Conservation (phyloP, 1,284 basidiomycete genomes). For the Golubevia sp. region DNA sequence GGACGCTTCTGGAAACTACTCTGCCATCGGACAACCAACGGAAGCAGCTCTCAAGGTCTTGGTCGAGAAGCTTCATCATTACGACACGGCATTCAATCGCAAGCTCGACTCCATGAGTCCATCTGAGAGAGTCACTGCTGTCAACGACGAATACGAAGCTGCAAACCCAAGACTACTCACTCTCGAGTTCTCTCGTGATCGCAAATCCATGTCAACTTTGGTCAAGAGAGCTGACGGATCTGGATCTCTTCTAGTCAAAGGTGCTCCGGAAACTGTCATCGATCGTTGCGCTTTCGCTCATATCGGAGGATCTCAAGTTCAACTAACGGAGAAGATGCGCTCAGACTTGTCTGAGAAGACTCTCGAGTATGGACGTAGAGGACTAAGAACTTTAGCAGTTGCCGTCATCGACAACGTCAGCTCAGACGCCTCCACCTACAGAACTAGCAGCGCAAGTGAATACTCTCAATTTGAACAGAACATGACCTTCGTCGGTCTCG, state of each 20-base stretch:
- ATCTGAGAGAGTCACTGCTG: slow-evolving; percentile 30
- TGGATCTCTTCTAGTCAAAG: slow-evolving; percentile 52
- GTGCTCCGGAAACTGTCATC: slow-evolving; percentile 53
- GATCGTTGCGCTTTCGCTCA: slow-evolving; percentile 37
- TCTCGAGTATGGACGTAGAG: slow-evolving; percentile 40
- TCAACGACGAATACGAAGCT: slow-evolving; percentile 36
- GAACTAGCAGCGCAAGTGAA: background rate
- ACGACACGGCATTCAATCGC: slow-evolving; percentile 40
- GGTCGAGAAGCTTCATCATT: slow-evolving; percentile 56
- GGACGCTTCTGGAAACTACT: slow-evolving; percentile 40
- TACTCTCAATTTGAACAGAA: slow-evolving; percentile 38
- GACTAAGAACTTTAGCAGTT: slow-evolving; percentile 50
- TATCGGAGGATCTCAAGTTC: slow-evolving; percentile 5
- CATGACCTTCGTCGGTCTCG: slow-evolving; percentile 89
- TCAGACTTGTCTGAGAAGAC: slow-evolving; percentile 25
- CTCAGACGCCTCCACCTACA: background rate
- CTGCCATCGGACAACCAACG: slow-evolving; percentile 54
- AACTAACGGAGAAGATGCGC: slow-evolving; percentile 23
- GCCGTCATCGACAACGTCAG: background rate
- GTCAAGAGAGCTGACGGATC: slow-evolving; percentile 28
- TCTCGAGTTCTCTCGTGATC: slow-evolving; percentile 56
- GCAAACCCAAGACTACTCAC: slow-evolving; percentile 45
- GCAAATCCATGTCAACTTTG: slow-evolving; percentile 56
- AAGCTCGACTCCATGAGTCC: slow-evolving; percentile 18
- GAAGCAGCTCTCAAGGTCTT: slow-evolving; percentile 57